phyloP scores from a whole-genome alignment of 2,329 filamentous ascomycete species.

The Cladosporium sp. region DNA sequence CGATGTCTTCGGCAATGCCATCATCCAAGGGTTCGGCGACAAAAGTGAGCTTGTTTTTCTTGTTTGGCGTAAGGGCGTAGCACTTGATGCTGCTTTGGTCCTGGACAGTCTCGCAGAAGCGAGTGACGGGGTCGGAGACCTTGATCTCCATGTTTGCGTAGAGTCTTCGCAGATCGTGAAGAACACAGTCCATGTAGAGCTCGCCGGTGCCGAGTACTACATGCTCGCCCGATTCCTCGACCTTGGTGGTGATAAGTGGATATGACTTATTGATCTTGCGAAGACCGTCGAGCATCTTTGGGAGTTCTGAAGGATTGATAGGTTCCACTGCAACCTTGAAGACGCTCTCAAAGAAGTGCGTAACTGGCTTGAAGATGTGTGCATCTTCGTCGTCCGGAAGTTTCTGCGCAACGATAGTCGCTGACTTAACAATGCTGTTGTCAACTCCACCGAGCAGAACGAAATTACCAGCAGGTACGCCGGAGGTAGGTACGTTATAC shows the following conservation, averaged over 20 bases:
- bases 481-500: conserved; percentile 87
- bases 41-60: conserved; percentile 99
- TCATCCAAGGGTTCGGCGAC: conserved; percentile 93
- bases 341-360: conserved; percentile 94
- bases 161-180: conserved; percentile 86
- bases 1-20: conserved; percentile 91
- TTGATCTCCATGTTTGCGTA: conserved; percentile 99
- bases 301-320: conserved; percentile 93
- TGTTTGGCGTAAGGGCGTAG: conserved; percentile 95
- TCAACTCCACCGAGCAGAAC: conserved; percentile 89
- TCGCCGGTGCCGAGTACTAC: conserved; percentile 92
- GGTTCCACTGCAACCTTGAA: conserved; percentile 97
- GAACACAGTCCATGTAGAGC: conserved; percentile 98
- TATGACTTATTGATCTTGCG: conserved; percentile 98
- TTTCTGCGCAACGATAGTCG: conserved; percentile 75
- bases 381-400: conserved; percentile 84
- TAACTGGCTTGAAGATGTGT: conserved; percentile 88
- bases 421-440: conserved; percentile 97
- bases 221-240: conserved; percentile 96
- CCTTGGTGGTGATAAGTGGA: conserved; percentile 89
- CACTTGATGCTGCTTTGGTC: conserved; percentile 97
- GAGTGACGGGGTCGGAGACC: conserved; percentile 92
- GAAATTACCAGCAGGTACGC: conserved; percentile 88
- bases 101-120: conserved; percentile 96
- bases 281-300: conserved; percentile 96